Evolutionary conservation across 306 rosid genomes (phyloP), one percentile per base, ranked within the genome.

Genomic region (Rubus parviflorus): DNA sequence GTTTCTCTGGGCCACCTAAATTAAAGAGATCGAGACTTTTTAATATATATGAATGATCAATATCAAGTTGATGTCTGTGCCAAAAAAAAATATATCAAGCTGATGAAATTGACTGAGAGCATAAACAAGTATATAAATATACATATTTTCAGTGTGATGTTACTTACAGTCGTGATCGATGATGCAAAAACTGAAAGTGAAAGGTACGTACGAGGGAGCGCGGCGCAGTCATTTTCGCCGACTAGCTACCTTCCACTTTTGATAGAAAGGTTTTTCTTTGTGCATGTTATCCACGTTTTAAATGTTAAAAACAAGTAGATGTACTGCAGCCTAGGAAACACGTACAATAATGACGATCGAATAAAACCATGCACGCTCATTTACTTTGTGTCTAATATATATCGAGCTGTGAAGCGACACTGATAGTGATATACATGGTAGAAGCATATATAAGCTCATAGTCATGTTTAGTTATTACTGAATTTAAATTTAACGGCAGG

Each of bases 251-350:
- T 5, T 15, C 42, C 7, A 12, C 7, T 19, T 35, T 25, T 13
- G 42, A 37, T 58, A 30, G 1, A 30, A 30, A 0, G 43, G 43
- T 56, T 41, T 40, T 45, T 37, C 7, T 37, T 23, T 3, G 13
- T 3, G 45, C 78, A 79, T 45, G 69, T 35, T 14, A 0, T 65
- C 53, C 83, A 80, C 83, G 83, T 80, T 73, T 74, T 73, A 45
- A 73, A 80, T 73, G 35, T 45, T 30, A 3, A 13, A 17, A 57
- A 30, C 8, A 43, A 61, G 3, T 42, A 11, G n/a, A n/a, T 35
- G 19, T 2, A 63, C 10, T 16, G 42, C 6, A 7, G 46, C 45
- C 68, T 6, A 4, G 20, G 45, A 35, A 54, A n/a, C 60, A 54
- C 60, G n/a, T n/a, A n/a, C n/a, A n/a, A n/a, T n/a, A 0, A 7